phyloP scores from a whole-genome alignment of 345 rosid species.

The Psidium friedrichsthalianum region DNA sequence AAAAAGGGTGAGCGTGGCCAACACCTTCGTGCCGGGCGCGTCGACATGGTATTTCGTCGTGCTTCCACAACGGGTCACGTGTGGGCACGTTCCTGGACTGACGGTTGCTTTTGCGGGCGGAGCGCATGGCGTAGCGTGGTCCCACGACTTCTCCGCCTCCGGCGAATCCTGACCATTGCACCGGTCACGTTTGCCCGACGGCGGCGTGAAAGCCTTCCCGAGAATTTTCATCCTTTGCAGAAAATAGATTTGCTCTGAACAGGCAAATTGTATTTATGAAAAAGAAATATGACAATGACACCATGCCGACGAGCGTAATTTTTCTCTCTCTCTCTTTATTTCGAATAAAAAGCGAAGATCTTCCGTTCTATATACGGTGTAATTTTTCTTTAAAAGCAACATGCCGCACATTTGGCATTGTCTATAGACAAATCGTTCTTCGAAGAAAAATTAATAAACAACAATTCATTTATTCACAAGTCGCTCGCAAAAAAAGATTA shows the following conservation, averaged over 20 bases:
- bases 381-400: not conserved
- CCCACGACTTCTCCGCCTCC: not conserved
- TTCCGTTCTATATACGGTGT: not conserved
- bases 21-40: not conserved
- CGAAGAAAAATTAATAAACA: too few relatives aligned
- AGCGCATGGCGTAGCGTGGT: not conserved
- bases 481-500: too few relatives aligned
- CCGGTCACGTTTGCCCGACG: not conserved
- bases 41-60: not conserved
- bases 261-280: not conserved
- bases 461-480: too few relatives aligned
- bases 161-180: not conserved
- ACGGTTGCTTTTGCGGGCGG: not conserved
- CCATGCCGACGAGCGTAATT: too few relatives aligned
- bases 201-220: not conserved
- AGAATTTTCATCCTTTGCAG: not conserved
- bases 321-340: too few relatives aligned
- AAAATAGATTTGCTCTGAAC: not conserved
- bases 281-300: not conserved
- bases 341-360: not conserved
- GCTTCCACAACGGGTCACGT: not conserved
- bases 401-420: rapidly evolving
- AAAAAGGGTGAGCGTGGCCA: not conserved
- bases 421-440: not conserved
- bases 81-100: not conserved